Conservation (phyloP, 2,329 filamentous ascomycete genomes). For the Diaporthe sp. region DNA sequence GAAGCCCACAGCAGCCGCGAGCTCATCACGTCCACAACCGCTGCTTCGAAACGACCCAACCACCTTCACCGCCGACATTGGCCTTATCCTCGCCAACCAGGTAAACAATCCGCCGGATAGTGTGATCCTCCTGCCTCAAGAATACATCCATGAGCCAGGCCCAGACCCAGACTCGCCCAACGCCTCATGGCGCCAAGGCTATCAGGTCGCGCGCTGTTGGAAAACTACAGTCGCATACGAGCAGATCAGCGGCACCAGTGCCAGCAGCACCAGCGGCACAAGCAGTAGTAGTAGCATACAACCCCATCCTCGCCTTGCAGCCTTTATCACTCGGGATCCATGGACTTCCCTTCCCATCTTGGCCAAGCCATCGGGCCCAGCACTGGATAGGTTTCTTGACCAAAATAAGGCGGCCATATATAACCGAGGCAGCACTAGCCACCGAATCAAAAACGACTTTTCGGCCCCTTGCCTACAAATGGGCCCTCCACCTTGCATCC, state of each 20-base stretch:
- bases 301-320: neutral
- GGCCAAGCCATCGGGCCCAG: neutral
- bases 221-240: constrained; percentile 10
- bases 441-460: neutral
- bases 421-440: neutral
- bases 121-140: neutral
- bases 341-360: neutral
- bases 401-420: neutral
- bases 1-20: neutral
- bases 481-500: constrained; percentile 1
- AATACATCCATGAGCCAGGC: neutral
- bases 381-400: neutral
- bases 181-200: neutral
- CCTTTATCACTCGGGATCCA: neutral
- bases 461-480: neutral
- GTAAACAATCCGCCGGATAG: neutral
- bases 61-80: neutral
- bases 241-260: neutral
- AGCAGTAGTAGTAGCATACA: neutral
- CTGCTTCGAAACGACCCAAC: neutral
- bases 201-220: neutral
- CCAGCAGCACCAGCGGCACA: neutral
- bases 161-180: neutral
- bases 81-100: neutral
- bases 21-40: neutral